Conservation (phyloP, 2,329 filamentous ascomycete species). For the Calonectria crousiana region DNA sequence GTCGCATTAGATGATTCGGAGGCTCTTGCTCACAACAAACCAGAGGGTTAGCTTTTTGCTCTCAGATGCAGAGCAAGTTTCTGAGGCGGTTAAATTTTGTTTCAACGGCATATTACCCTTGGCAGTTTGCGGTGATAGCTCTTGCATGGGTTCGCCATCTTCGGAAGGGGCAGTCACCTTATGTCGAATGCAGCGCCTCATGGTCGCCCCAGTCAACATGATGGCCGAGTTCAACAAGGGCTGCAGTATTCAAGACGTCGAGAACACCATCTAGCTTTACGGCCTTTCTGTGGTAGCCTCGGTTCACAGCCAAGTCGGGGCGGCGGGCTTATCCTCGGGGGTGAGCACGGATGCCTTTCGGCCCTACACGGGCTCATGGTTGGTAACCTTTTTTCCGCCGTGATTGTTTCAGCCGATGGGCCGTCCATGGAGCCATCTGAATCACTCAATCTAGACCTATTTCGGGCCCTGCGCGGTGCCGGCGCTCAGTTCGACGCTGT, state of each 20-base stretch:
- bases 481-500: slow-evolving; percentile 60
- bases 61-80: not conserved
- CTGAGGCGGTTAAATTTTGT: not conserved
- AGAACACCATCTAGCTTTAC: slow-evolving; percentile 60
- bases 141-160: not conserved
- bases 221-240: slow-evolving; percentile 63
- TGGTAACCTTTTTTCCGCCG: slow-evolving; percentile 55
- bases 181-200: not conserved
- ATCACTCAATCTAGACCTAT: slow-evolving; percentile 56
- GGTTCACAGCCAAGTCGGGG: slow-evolving; percentile 72
- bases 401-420: slow-evolving; percentile 55
- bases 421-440: slow-evolving; percentile 53
- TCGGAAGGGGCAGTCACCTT: not conserved
- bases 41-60: not conserved
- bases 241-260: slow-evolving; percentile 65
- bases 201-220: slow-evolving; percentile 27
- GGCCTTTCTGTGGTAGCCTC: slow-evolving; percentile 70
- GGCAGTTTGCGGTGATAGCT: not conserved
- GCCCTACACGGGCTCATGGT: slow-evolving; percentile 64
- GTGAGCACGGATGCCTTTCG: slow-evolving; percentile 69
- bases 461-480: slow-evolving; percentile 63
- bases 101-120: not conserved
- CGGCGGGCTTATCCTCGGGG: slow-evolving; percentile 68
- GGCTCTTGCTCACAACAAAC: not conserved
- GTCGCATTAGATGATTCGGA: not conserved